phyloP scores from a whole-genome alignment of 202 grass and related monocot species.

The Cymbopogon flexuosus region DNA sequence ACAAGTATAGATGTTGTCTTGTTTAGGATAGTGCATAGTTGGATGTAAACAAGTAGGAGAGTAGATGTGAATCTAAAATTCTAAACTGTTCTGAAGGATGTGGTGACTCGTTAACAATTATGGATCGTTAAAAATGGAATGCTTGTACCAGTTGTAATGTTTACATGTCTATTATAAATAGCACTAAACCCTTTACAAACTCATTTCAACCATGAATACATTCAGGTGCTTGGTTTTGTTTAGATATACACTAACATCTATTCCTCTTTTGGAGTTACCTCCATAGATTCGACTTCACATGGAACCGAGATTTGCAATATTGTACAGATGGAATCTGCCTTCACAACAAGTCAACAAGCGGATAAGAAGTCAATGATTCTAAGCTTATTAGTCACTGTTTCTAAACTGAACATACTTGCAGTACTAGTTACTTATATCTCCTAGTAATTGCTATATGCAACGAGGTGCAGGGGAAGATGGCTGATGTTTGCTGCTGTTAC shows the following conservation, averaged over 20 bases:
- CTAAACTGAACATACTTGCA: slow-evolving; percentile 16
- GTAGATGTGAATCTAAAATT: slow-evolving; percentile 31
- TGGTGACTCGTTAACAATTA: slow-evolving; percentile 4
- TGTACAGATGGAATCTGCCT: not conserved
- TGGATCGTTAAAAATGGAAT: slow-evolving; percentile 2
- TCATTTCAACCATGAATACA: not conserved
- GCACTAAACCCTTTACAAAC: not conserved
- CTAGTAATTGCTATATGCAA: not conserved
- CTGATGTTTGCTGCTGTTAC: not conserved
- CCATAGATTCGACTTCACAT: not conserved
- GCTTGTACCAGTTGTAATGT: not conserved
- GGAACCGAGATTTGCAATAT: not conserved
- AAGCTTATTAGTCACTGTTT: slow-evolving; percentile 5
- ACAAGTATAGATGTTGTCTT: slow-evolving; percentile 17
- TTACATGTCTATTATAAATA: slow-evolving; percentile 8
- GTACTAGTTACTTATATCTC: not conserved
- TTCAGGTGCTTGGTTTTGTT: not conserved
- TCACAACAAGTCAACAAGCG: slow-evolving; percentile 6
- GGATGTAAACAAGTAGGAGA: slow-evolving; percentile 48
- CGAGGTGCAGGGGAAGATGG: not conserved
- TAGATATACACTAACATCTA: not conserved
- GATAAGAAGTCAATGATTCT: not conserved
- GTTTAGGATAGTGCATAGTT: slow-evolving; percentile 15
- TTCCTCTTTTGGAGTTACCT: not conserved
- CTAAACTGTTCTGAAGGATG: slow-evolving; percentile 16